Conservation (phyloP, 805 yeast genomes). For the Ogataea wickerhamii region DNA sequence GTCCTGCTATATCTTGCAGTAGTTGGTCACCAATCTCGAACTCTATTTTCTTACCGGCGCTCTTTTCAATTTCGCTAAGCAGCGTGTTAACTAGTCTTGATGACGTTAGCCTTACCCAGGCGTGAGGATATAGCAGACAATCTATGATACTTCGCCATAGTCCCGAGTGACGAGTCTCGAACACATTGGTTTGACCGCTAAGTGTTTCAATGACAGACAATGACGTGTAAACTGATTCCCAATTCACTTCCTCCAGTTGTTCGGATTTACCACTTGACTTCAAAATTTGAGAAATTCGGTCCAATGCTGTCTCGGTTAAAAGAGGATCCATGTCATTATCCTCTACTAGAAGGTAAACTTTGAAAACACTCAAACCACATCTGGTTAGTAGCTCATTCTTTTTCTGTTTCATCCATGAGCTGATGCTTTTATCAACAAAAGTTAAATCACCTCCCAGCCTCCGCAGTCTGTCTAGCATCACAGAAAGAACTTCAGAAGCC, state of each 20-base stretch:
- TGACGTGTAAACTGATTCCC: slow-evolving; percentile 77
- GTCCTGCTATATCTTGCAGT: slow-evolving; percentile 63
- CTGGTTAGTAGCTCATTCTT: slow-evolving; percentile 52
- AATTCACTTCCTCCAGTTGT: slow-evolving; percentile 42
- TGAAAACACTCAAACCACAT: slow-evolving; percentile 73
- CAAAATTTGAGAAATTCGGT: slow-evolving; percentile 18
- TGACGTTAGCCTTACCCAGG: slow-evolving; percentile 80
- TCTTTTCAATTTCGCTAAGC: slow-evolving; percentile 34
- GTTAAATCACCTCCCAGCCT: slow-evolving; percentile 24
- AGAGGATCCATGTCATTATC: slow-evolving; percentile 36
- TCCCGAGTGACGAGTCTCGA: slow-evolving; percentile 39
- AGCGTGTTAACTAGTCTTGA: slow-evolving; percentile 55
- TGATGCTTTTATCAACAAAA: slow-evolving; percentile 39
- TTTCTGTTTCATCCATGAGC: slow-evolving; percentile 62
- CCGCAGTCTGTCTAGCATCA: slow-evolving; percentile 49
- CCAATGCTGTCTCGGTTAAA: slow-evolving; percentile 28
- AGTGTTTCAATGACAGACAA: slow-evolving; percentile 40
- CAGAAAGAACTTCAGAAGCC: slow-evolving; percentile 61
- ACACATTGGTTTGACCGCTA: slow-evolving; percentile 28
- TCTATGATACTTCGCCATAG: slow-evolving; percentile 53
- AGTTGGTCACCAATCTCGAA: slow-evolving; percentile 39
- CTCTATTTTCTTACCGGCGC: slow-evolving; percentile 10
- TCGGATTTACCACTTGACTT: slow-evolving; percentile 33
- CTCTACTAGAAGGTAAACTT: slow-evolving; percentile 50
- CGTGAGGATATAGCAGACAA: slow-evolving; percentile 75